phyloP scores from a whole-genome alignment of 345 rosid species.

The Schrenkiella parvula region DNA sequence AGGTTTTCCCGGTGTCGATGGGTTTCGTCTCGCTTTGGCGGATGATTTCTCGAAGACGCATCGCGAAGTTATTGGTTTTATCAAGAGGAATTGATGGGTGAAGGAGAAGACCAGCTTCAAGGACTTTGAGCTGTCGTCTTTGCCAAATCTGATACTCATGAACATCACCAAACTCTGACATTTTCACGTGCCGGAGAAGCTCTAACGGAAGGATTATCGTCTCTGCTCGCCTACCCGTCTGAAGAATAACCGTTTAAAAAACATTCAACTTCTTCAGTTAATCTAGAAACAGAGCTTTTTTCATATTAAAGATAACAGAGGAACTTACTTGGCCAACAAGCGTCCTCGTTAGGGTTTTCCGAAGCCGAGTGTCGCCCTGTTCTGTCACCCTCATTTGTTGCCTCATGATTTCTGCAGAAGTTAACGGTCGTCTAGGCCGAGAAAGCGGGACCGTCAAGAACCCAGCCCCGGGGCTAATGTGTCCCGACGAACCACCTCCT shows the following conservation, averaged over 20 bases:
- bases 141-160: constrained; percentile 84
- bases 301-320: neutral
- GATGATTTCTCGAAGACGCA: constrained; percentile 57
- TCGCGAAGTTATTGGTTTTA: constrained; percentile 47
- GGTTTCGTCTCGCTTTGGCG: constrained; percentile 48
- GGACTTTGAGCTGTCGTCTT: constrained; percentile 64
- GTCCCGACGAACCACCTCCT: constrained; percentile 10
- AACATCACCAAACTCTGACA: constrained; percentile 43
- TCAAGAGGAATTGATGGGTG: constrained; percentile 64
- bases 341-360: constrained; percentile 82
- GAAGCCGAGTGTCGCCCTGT: constrained; percentile 68
- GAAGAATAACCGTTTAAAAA: neutral
- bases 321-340: constrained; percentile 86
- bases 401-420: constrained; percentile 94
- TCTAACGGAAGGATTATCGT: constrained; percentile 86
- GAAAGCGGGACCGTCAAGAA: constrained; percentile 41
- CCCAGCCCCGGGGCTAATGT: constrained; percentile 32
- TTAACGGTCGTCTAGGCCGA: constrained; percentile 64
- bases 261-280: neutral
- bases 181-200: constrained; percentile 79
- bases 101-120: constrained; percentile 67
- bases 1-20: constrained; percentile 57
- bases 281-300: neutral
- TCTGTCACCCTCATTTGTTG: constrained; percentile 88
- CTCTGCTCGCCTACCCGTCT: constrained; percentile 86